Evolutionary conservation across 2,329 filamentous ascomycete species (phyloP).

Genomic region (Ceratocystis lukuohia): DNA sequence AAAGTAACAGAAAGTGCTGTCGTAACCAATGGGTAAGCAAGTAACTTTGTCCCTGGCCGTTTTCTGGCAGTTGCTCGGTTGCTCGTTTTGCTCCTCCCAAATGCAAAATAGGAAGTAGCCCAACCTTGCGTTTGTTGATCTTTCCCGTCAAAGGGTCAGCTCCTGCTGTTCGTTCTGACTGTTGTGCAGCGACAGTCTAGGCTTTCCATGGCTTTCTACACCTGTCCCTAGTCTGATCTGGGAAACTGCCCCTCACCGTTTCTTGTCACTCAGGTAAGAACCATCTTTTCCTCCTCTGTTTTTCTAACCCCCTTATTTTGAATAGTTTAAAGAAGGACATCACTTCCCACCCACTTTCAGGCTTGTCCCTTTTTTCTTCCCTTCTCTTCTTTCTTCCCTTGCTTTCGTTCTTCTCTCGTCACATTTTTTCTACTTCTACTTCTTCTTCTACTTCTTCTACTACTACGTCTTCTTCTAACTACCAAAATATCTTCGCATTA

Average conservation of each 20-base stretch:
- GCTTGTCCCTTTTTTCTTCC: not conserved
- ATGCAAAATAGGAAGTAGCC: not conserved
- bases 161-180: conserved; percentile 4
- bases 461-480: not conserved
- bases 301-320: conserved; percentile 4
- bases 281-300: not conserved
- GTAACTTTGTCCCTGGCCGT: not conserved
- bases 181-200: not conserved
- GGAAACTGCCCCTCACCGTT: not conserved
- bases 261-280: not conserved
- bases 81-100: not conserved
- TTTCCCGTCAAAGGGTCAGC: not conserved
- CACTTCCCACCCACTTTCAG: not conserved
- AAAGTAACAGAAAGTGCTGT: not conserved
- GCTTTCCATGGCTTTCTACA: not conserved
- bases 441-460: not conserved
- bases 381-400: not conserved
- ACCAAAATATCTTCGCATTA: conserved; percentile 7
- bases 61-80: conserved; percentile 5
- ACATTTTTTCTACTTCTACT: not conserved
- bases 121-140: conserved; percentile 5
- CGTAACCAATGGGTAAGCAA: not conserved
- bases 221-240: not conserved
- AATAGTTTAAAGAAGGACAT: not conserved
- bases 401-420: not conserved